phyloP scores from a whole-genome alignment of 116 monocot species.

The Posidonia oceanica region DNA sequence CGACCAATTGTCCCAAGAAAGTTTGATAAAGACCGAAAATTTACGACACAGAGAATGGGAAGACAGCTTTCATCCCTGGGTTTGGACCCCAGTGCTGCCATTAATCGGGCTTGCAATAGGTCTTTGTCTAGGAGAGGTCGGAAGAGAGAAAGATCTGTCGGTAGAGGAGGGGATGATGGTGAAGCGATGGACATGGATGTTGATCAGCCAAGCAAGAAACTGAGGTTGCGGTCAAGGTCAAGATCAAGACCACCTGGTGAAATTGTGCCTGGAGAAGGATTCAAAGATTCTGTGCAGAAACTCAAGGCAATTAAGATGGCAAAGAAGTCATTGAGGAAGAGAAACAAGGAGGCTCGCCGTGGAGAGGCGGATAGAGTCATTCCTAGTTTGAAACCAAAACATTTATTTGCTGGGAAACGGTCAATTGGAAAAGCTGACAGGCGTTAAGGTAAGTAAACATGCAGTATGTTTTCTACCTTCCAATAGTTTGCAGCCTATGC shows the following conservation, averaged over 20 bases:
- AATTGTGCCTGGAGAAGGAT: constrained; percentile 49
- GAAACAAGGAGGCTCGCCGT: constrained; percentile 48
- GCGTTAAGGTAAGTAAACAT: constrained; percentile 16
- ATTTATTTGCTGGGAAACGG: constrained; percentile 55
- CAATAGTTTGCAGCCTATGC: background rate
- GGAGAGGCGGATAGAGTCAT: constrained; percentile 62
- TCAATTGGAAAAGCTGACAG: constrained; percentile 45
- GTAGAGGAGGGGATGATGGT: constrained; percentile 14
- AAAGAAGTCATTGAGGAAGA: constrained; percentile 33
- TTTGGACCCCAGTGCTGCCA: constrained; percentile 37
- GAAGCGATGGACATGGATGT: constrained; percentile 44
- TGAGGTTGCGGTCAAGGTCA: constrained; percentile 27
- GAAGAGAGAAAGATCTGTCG: constrained; percentile 41
- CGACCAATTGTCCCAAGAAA: constrained; percentile 45
- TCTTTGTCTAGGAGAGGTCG: constrained; percentile 35
- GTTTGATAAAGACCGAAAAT: constrained; percentile 43
- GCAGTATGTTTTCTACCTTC: background rate
- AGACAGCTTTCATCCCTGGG: constrained; percentile 42
- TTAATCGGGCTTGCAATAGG: constrained; percentile 33
- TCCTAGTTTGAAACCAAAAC: constrained; percentile 63
- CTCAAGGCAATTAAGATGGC: constrained; percentile 41
- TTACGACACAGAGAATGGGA: constrained; percentile 51
- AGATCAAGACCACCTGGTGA: constrained; percentile 32
- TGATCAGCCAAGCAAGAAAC: constrained; percentile 38
- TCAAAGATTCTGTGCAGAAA: constrained; percentile 40